These are phyloP conservation scores for Phytophthora tubulina DNA, from an alignment of 352 stramenopile genomes.

Conservation along the genomic window DNA sequence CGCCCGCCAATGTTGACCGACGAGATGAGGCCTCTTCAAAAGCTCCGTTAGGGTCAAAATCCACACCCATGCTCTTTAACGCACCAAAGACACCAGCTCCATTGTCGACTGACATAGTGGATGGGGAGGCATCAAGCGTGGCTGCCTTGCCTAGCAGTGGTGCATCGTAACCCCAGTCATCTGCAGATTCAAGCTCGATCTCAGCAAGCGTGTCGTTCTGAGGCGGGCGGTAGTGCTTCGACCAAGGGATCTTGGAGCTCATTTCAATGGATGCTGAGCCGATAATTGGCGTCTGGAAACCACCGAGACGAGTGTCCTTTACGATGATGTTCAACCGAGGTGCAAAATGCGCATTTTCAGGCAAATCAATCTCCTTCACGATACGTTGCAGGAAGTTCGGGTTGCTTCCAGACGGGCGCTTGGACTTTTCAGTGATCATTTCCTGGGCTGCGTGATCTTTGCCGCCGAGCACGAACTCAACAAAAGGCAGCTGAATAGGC, in stretches of 20 bases:
- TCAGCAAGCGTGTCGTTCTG: constrained; percentile 75
- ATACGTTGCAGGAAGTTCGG: constrained; percentile 93
- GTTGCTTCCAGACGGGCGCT: constrained; percentile 80
- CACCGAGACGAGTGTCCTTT: constrained; percentile 89
- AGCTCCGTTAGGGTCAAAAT: constrained; percentile 72
- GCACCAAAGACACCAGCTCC: constrained; percentile 88
- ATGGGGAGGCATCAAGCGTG: constrained; percentile 34
- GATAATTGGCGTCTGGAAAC: constrained; percentile 87
- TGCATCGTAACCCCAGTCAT: constrained; percentile 66
- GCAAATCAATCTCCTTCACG: constrained; percentile 88
- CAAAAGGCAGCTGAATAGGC: constrained; percentile 86
- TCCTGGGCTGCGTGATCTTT: constrained; percentile 83
- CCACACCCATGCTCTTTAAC: constrained; percentile 86
- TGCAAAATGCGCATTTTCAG: constrained; percentile 89
- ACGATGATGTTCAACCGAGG: constrained; percentile 92
- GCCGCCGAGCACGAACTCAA: constrained; percentile 90
- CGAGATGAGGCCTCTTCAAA: constrained; percentile 68
- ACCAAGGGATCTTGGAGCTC: constrained; percentile 87
- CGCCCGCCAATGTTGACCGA: constrained; percentile 54
- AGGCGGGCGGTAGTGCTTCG: constrained; percentile 74
- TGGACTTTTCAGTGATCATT: constrained; percentile 90
- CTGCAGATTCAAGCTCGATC: constrained; percentile 70
- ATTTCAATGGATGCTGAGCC: constrained; percentile 89
- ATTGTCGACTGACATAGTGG: constrained; percentile 67
- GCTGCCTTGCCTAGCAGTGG: constrained; percentile 51